Conservation (phyloP, 2,329 filamentous ascomycete genomes). For the Botrytis pseudocinerea region DNA sequence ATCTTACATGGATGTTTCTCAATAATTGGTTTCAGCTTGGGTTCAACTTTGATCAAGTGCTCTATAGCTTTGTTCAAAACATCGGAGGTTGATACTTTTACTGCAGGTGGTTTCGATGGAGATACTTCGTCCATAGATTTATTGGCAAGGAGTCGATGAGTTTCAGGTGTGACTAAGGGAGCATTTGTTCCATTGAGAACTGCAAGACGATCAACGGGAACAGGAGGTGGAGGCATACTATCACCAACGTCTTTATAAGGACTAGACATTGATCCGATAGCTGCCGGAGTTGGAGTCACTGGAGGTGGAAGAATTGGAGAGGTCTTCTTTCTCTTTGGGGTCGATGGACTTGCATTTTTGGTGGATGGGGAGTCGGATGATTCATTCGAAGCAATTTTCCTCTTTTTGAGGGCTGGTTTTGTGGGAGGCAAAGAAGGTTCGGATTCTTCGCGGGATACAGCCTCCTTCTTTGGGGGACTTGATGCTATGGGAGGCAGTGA, state of each 20-base stretch:
- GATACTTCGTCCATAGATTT: conserved; percentile 52
- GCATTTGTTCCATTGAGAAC: conserved; percentile 68
- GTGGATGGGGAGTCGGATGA: conserved; percentile 22
- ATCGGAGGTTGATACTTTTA: conserved; percentile 60
- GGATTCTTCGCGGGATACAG: background rate
- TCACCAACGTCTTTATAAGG: conserved; percentile 46
- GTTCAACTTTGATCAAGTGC: conserved; percentile 72
- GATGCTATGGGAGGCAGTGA: background rate
- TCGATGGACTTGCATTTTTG: conserved; percentile 31
- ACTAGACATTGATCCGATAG: conserved; percentile 49
- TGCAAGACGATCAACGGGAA: conserved; percentile 53
- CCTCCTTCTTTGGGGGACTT: background rate
- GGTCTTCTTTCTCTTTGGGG: conserved; percentile 27
- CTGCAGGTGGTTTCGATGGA: conserved; percentile 52
- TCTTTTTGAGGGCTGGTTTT: background rate
- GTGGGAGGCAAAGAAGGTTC: background rate
- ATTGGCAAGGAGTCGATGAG: conserved; percentile 61
- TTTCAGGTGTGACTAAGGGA: conserved; percentile 68
- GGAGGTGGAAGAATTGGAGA: conserved; percentile 37
- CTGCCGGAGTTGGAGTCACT: conserved; percentile 51
- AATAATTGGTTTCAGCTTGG: conserved; percentile 69
- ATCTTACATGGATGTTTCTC: conserved; percentile 73
- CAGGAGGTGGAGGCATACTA: conserved; percentile 31
- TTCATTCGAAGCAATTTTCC: conserved; percentile 26
- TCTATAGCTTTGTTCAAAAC: conserved; percentile 74